Base-by-base conservation (phyloP, 106 monocot genomes). In the Dendrobium nobile region DNA sequence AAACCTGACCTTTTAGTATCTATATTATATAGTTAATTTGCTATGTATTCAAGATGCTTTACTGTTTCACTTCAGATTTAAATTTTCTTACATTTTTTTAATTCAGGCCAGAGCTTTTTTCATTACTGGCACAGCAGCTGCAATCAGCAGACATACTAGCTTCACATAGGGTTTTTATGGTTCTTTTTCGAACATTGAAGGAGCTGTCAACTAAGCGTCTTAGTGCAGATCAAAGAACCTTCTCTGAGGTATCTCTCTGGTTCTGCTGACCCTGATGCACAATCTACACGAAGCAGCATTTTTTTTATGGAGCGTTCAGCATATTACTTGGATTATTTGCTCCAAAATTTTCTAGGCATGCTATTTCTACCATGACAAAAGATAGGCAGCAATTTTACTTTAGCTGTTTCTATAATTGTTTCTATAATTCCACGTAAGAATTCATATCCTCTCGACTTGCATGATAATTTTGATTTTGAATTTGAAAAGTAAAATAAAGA, bases 201-300 rank as follows among this genome's bases (percentile, higher is more conserved):
- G 98, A 98, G 83, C 79, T 98, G 77, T 95, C 94, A 55, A 89
- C 91, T 77, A 98, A 98, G 70, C 91, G 98, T 47, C 95, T 98
- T 83, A 84, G 65, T 78, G 83, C 88, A 28, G 98, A 98, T 81
- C 92, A 92, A 70, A 92, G 85, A 47, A 88, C 67, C 55, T 98
- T 92, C 68, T 77, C 91, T 77, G 88, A 98, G 97, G 97, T 98
- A 85, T 80, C n/a, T 44, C 13, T 74, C 74, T 44, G 8, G 74
- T 9, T 76, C 6, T 24, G 13, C 27, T 27, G 20, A 24, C 0
- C 24, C 48, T 10, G 26, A 24, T 26, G 18, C 51, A 9, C 11
- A 28, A 20, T 48, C 8, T 47, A 27, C 2, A 48, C 19, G 11
- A 76, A 75, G 22, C 48, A 48, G n/a, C 45, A 47, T 48, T 76